These are phyloP conservation scores for Pythium angustatum DNA, from an alignment of 352 stramenopile species.

Conservation along the genomic window DNA sequence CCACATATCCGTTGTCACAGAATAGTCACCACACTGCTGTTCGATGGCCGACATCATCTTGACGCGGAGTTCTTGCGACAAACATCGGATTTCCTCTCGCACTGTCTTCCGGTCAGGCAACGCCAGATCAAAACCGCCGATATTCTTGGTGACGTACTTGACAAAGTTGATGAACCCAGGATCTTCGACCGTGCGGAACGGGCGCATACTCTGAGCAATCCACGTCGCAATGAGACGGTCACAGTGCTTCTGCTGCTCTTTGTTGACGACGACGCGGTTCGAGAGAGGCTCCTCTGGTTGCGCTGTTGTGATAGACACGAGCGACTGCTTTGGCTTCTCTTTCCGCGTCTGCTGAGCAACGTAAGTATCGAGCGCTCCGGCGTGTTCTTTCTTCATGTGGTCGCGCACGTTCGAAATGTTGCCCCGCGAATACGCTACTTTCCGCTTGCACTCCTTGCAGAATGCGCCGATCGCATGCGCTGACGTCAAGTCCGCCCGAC, in stretches of 20 bases:
- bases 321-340: no score
- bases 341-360: no score
- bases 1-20: constrained; percentile 22
- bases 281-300: not conserved
- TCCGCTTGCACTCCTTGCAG: no score
- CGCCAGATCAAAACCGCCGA: not conserved
- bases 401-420: no score
- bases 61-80: not conserved
- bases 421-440: no score
- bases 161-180: not conserved
- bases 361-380: no score
- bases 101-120: not conserved
- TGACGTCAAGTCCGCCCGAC: not conserved
- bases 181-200: constrained; percentile 8
- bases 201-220: constrained; percentile 4
- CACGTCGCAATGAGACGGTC: not conserved
- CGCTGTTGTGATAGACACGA: not conserved
- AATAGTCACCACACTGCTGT: constrained; percentile 2
- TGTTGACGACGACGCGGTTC: not conserved
- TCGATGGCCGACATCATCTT: not conserved
- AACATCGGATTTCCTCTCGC: not conserved
- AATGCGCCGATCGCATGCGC: not conserved
- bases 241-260: not conserved
- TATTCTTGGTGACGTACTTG: not conserved
- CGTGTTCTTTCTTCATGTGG: no score